Evolutionary conservation across 306 rosid species (phyloP).

Genomic region (Sicyos baderoa): DNA sequence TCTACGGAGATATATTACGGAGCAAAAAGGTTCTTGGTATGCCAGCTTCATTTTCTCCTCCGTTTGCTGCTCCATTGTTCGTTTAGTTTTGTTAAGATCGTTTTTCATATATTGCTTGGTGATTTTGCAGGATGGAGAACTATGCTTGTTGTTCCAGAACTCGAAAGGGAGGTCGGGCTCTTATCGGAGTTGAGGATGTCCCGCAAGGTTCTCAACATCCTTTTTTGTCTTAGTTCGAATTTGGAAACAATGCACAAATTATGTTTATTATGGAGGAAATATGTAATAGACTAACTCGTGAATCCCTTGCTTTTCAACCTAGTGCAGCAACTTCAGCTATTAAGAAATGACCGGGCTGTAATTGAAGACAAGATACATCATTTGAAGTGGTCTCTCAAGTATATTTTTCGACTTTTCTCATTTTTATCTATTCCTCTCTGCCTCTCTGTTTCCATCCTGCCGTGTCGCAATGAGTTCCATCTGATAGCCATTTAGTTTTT

Average conservation of each 20-base stretch:
- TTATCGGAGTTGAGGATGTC: constrained; percentile 57
- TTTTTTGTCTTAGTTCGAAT: too few relatives aligned
- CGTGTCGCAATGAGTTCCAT: too few relatives aligned
- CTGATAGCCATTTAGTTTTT: too few relatives aligned
- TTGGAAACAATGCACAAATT: too few relatives aligned
- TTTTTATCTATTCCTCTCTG: background rate
- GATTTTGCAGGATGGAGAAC: constrained; percentile 82
- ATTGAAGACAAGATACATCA: constrained; percentile 82
- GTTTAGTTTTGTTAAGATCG: background rate
- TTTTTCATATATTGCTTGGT: background rate
- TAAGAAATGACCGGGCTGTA: constrained; percentile 68
- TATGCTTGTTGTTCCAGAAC: constrained; percentile 98
- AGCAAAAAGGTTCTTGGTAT: constrained; percentile 98
- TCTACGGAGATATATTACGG: constrained; percentile 91
- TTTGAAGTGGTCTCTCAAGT: constrained; percentile 77
- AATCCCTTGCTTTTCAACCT: constrained; percentile 19
- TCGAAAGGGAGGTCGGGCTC: constrained; percentile 79
- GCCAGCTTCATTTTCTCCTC: constrained; percentile 22
- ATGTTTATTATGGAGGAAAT: background rate
- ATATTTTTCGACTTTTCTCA: constrained; percentile 20
- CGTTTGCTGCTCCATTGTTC: background rate
- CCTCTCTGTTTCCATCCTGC: background rate
- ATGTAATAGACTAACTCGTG: too few relatives aligned
- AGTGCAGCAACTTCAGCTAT: constrained; percentile 58
- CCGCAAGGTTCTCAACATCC: background rate